Conservation (phyloP, 805 yeast species). For the Clavispora asparagi region DNA sequence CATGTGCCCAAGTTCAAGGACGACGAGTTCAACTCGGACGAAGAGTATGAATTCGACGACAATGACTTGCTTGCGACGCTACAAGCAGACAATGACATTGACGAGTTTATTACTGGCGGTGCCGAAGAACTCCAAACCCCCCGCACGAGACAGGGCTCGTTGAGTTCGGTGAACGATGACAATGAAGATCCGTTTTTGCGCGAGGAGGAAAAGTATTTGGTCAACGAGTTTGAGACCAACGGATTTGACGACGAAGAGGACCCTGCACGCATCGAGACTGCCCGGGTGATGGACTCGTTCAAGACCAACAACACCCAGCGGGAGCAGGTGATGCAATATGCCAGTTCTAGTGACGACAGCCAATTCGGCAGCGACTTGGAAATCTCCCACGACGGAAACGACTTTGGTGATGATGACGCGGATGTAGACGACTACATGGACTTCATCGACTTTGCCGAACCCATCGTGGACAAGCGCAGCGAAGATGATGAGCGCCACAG, state of each 20-base stretch:
- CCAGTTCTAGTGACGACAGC: conserved; percentile 28
- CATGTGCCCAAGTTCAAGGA: conserved; percentile 51
- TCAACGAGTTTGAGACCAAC: conserved; percentile 41
- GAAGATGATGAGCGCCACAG: conserved; percentile 2
- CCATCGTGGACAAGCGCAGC: conserved; percentile 19
- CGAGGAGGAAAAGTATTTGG: conserved; percentile 42
- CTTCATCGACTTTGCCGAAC: conserved; percentile 31
- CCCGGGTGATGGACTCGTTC: conserved; percentile 13
- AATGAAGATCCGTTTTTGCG: conserved; percentile 34
- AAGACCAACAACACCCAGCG: conserved; percentile 17
- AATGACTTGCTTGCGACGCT: conserved; percentile 42
- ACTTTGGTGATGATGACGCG: conserved; percentile 17
- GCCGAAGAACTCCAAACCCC: conserved; percentile 2
- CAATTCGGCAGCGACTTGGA: conserved; percentile 30
- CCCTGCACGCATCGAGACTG: conserved; percentile 16
- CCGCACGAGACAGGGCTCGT: conserved; percentile 21
- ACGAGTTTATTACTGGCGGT: conserved; percentile 23
- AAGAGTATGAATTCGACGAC: conserved; percentile 57
- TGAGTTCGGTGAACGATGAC: conserved; percentile 29
- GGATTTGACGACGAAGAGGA: conserved; percentile 41
- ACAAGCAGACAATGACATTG: conserved; percentile 42
- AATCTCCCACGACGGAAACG: conserved; percentile 11
- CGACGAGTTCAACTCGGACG: conserved; percentile 49
- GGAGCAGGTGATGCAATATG: conserved; percentile 38
- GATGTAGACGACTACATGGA: conserved; percentile 40